Percentiles rank a stretch among this genome's conserved stretches.
Evolutionary conservation across 2,329 filamentous ascomycete species (phyloP).

Genomic region (Talaromyces piceae): DNA sequence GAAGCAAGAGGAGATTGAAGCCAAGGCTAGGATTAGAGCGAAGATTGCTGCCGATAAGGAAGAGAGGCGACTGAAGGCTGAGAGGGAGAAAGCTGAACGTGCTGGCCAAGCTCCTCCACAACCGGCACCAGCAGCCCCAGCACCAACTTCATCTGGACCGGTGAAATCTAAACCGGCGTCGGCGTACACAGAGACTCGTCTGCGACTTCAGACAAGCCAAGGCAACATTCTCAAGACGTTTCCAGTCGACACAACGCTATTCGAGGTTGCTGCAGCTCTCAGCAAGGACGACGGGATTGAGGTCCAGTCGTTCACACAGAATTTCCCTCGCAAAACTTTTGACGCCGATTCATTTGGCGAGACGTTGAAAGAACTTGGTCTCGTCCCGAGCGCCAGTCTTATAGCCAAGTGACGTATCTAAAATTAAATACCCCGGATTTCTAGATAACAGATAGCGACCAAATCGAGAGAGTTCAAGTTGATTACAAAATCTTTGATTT

Average conservation of each 20-base stretch:
- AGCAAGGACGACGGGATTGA: constrained; percentile 61
- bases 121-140: constrained; percentile 27
- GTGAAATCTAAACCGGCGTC: constrained; percentile 55
- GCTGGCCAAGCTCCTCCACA: constrained; percentile 58
- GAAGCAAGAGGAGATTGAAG: constrained; percentile 76
- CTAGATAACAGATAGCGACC: background rate
- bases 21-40: constrained; percentile 81
- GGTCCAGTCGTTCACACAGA: constrained; percentile 73
- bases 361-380: constrained; percentile 83
- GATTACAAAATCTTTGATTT: background rate
- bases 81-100: constrained; percentile 76
- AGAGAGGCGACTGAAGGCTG: constrained; percentile 75
- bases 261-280: constrained; percentile 77
- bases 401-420: constrained; percentile 51
- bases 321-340: constrained; percentile 80
- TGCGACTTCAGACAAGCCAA: constrained; percentile 68
- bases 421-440: background rate
- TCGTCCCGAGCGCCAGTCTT: constrained; percentile 85
- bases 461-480: background rate
- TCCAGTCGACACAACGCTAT: constrained; percentile 81
- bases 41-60: constrained; percentile 95
- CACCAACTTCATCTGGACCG: constrained; percentile 41
- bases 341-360: constrained; percentile 71
- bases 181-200: constrained; percentile 69
- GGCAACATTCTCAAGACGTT: constrained; percentile 83